Conservation (phyloP, 257 asterid genomes). For the Nicotiana knightiana region DNA sequence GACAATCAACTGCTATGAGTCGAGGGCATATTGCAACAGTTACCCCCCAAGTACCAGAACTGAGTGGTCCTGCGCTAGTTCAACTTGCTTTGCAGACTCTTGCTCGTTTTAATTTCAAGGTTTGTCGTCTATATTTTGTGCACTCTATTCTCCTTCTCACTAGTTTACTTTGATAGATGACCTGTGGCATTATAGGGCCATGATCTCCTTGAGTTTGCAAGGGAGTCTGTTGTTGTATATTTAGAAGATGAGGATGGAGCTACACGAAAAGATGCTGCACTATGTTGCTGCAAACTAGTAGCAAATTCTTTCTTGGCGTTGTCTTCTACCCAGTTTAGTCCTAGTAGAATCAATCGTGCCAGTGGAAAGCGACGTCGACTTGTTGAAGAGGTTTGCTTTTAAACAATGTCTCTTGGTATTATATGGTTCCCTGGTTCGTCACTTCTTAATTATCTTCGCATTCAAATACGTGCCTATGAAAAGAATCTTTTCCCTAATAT, state of each 20-base stretch:
- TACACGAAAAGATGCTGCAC: conserved; percentile 94
- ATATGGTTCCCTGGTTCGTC: neutral
- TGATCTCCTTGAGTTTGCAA: conserved; percentile 94
- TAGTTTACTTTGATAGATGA: neutral
- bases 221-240: conserved; percentile 82
- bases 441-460: conserved; percentile 1
- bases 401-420: conserved; percentile 5
- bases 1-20: conserved; percentile 44
- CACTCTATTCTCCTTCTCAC: neutral
- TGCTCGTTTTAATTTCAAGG: conserved; percentile 85
- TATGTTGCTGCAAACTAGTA: conserved; percentile 92
- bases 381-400: conserved; percentile 77
- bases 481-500: neutral
- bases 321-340: conserved; percentile 59
- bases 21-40: conserved; percentile 58
- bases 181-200: conserved; percentile 59
- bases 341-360: conserved; percentile 78
- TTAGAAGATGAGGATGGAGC: conserved; percentile 95
- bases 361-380: conserved; percentile 90
- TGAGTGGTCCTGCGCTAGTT: conserved; percentile 78
- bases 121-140: conserved; percentile 21
- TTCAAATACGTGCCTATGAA: neutral
- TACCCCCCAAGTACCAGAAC: conserved; percentile 69
- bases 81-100: conserved; percentile 95
- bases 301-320: conserved; percentile 76